These are phyloP conservation scores for Lolium rigidum DNA, from an alignment of 176 grass and related monocot genomes.

Conservation along the genomic window DNA sequence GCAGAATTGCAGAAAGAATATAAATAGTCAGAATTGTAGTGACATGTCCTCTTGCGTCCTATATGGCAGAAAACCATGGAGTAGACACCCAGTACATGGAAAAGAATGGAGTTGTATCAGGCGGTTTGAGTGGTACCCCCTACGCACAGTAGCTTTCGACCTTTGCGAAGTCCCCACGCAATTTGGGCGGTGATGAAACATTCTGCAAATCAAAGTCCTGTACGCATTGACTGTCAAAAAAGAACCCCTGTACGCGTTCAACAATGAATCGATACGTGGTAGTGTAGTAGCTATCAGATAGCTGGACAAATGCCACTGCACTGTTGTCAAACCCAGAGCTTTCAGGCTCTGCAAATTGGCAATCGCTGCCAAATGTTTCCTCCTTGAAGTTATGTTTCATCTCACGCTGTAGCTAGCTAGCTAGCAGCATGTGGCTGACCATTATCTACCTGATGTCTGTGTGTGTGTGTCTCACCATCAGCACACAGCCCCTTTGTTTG, in stretches of 20 bases:
- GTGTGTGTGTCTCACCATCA: neutral
- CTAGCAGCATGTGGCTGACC: neutral
- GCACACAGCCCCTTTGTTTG: conserved; percentile 4
- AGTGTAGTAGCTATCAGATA: no score
- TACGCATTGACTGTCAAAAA: no score
- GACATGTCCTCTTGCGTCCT: no score
- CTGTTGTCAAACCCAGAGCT: neutral
- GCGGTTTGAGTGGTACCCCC: no score
- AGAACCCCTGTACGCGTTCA: neutral
- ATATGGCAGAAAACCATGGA: no score
- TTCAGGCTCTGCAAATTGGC: neutral
- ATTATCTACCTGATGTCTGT: neutral
- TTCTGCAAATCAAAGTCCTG: neutral
- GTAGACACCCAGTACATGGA: no score
- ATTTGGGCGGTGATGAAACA: neutral
- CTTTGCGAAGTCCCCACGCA: no score
- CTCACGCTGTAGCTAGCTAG: neutral
- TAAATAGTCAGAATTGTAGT: no score
- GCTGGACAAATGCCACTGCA: neutral
- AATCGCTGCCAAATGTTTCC: neutral
- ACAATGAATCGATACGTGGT: no score
- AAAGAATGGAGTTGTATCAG: neutral
- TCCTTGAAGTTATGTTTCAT: no score
- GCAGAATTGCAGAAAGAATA: no score
- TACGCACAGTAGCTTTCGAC: no score